Base-by-base conservation (phyloP, 2,329 filamentous ascomycete species). In the Pseudocercospora fijiensis region DNA sequence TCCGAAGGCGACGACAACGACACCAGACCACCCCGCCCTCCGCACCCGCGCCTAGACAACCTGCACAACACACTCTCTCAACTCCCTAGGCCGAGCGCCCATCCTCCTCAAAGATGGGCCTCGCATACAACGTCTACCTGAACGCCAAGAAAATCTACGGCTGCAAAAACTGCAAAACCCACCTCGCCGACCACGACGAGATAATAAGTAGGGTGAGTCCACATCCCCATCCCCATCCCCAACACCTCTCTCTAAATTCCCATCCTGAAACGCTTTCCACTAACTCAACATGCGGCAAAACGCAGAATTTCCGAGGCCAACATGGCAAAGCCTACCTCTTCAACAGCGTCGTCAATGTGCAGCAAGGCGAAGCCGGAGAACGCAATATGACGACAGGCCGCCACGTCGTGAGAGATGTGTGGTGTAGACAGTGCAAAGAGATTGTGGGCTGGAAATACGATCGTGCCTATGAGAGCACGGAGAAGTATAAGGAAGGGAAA, bases 401-500 rank as follows among this genome's bases (percentile, higher is more conserved):
- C 60, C 95, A 99, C 78, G 85, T 98, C 62, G 95, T 99, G 55
- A 89, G 95, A 63, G 95, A 99, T 77, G 97, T 99, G 73, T 83
- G 83, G 63, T 99, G 95, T 81, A 86, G 90, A 63, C 91, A 96
- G 78, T 99, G 95, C 85, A 90, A 90, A 76, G 90, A 93, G 77
- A 90, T 89, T 28, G 95, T 99, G 59, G 95, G 95, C 37, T 99
- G 95, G 95, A 98, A 96, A 78, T 99, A 99, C 77, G 95, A 99
- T 79, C 96, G 96, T 81, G 95, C 95, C 1, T 98, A 90, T 77
- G 95, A 99, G 81, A 79, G 82, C 33, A 88, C 85, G 68, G 94
- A 99, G 84, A 96, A 96, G 80, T 99, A 99, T 81, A 99, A 99
- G 82, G 95, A 99, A 83, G 93, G 92, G 61, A 99, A 98, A 81